These are phyloP conservation scores for Cornus kousa DNA, from an alignment of 148 eudicot genomes.

Conservation along the genomic window DNA sequence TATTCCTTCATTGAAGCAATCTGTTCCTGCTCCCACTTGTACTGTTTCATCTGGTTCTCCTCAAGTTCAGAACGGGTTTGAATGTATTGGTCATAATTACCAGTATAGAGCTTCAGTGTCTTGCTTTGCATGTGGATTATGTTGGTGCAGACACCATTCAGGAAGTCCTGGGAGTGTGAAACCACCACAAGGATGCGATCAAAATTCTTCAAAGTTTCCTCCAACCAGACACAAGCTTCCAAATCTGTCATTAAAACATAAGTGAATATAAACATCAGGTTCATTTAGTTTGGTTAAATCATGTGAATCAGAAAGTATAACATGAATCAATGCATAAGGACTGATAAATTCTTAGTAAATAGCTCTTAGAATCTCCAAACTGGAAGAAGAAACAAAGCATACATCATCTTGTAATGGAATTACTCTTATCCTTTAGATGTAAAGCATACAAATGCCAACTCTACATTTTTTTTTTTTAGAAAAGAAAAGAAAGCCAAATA, in stretches of 20 bases:
- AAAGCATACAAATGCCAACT: too few species aligned
- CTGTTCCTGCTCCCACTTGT: conserved; percentile 98
- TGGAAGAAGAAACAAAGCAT: too few species aligned
- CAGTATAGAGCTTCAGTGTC: conserved; percentile 70
- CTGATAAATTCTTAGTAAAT: not conserved
- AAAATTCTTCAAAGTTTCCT: conserved; percentile 82
- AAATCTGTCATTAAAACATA: conserved; percentile 51
- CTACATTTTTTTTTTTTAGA: too few species aligned
- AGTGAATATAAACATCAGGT: not conserved
- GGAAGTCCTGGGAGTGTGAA: conserved; percentile 94
- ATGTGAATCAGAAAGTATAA: not conserved
- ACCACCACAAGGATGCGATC: conserved; percentile 89
- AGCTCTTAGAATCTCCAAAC: too few species aligned
- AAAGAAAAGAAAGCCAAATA: not conserved
- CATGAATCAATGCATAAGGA: not conserved
- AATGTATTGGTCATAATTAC: conserved; percentile 85
- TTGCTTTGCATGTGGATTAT: conserved; percentile 98
- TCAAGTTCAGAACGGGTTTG: conserved; percentile 93
- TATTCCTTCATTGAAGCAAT: conserved; percentile 91
- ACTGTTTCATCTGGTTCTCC: conserved; percentile 99
- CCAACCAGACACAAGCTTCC: conserved; percentile 99
- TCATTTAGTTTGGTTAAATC: not conserved
- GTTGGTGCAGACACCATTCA: conserved; percentile 96
- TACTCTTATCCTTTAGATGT: too few species aligned
- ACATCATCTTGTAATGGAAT: too few species aligned